These are phyloP conservation scores for Diaporthe citriasiana DNA, from an alignment of 2,329 filamentous ascomycete species.

Conservation along the genomic window DNA sequence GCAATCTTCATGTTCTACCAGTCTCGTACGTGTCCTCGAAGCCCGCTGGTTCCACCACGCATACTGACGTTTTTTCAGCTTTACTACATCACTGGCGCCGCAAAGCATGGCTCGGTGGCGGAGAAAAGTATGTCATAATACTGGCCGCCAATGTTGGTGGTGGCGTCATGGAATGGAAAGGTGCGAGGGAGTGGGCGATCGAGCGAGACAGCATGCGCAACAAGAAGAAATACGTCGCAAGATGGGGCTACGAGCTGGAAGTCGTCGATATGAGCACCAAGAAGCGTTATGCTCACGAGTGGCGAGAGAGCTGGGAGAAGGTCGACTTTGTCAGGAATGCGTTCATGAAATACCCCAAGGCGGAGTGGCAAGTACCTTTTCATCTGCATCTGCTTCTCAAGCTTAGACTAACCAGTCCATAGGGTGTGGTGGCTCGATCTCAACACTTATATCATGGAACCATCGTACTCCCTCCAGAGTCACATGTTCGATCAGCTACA, in stretches of 20 bases:
- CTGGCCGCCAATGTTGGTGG: slow-evolving; percentile 94
- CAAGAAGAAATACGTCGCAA: slow-evolving; percentile 87
- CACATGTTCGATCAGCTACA: slow-evolving; percentile 90
- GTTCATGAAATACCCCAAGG: slow-evolving; percentile 93
- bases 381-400: neutral
- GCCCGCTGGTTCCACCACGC: slow-evolving; percentile 1
- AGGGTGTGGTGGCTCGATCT: slow-evolving; percentile 99
- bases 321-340: slow-evolving; percentile 92
- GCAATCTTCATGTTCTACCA: slow-evolving; percentile 77
- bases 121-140: slow-evolving; percentile 93
- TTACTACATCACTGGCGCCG: slow-evolving; percentile 77
- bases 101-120: slow-evolving; percentile 81
- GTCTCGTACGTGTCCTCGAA: slow-evolving; percentile 69
- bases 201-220: slow-evolving; percentile 96
- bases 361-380: slow-evolving; percentile 82
- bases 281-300: slow-evolving; percentile 98
- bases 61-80: slow-evolving; percentile 56
- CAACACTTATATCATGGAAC: slow-evolving; percentile 98
- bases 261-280: slow-evolving; percentile 99
- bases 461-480: slow-evolving; percentile 86
- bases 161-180: slow-evolving; percentile 99
- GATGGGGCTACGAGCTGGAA: slow-evolving; percentile 96
- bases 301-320: slow-evolving; percentile 99
- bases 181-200: slow-evolving; percentile 96
- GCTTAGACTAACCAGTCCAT: slow-evolving; percentile 45